A percentile compares a stretch with the other conserved stretches of the same genome.
phyloP scores from a whole-genome alignment of 306 rosid genomes.

The Biancaea sappan region DNA sequence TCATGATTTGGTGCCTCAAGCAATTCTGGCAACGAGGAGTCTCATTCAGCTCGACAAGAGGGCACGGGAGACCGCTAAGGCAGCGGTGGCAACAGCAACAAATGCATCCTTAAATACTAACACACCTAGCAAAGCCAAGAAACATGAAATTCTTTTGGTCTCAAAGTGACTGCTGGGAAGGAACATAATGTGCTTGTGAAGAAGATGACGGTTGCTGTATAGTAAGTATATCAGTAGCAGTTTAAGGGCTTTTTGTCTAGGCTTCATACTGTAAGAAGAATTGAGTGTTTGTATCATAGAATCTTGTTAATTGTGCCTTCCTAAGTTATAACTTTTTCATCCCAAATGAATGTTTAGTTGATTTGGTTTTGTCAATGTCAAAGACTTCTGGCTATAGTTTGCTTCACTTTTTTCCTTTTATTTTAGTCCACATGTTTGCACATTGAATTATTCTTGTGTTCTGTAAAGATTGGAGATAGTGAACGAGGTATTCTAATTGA shows the following conservation, averaged over 20 bases:
- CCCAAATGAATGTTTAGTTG: conserved; percentile 23
- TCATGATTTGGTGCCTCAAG: conserved; percentile 93
- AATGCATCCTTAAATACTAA: conserved; percentile 64
- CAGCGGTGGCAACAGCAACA: conserved; percentile 18
- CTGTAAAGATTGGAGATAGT: conserved; percentile 33
- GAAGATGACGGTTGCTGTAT: conserved; percentile 49
- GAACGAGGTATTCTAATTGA: conserved; percentile 17
- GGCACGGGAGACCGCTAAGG: conserved; percentile 50
- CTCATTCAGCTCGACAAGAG: conserved; percentile 88
- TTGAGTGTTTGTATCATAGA: conserved; percentile 34
- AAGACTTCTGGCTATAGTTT: conserved; percentile 1
- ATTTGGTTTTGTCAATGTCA: conserved; percentile 6
- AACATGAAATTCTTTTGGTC: conserved; percentile 79
- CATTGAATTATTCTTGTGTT: conserved; percentile 23
- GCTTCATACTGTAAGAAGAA: conserved; percentile 42
- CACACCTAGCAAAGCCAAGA: conserved; percentile 82
- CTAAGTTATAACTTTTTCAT: conserved; percentile 12
- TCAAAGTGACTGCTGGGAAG: conserved; percentile 58
- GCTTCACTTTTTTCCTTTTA: conserved; percentile 22
- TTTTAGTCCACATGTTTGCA: conserved; percentile 24
- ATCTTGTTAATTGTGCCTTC: conserved; percentile 25
- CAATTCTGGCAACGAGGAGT: conserved; percentile 83
- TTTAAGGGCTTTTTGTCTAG: conserved; percentile 39
- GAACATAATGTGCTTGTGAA: conserved; percentile 27
- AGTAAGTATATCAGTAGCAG: conserved; percentile 32